These are phyloP conservation scores for Kandelia obovata DNA, from an alignment of 345 rosid genomes.

Conservation along the genomic window DNA sequence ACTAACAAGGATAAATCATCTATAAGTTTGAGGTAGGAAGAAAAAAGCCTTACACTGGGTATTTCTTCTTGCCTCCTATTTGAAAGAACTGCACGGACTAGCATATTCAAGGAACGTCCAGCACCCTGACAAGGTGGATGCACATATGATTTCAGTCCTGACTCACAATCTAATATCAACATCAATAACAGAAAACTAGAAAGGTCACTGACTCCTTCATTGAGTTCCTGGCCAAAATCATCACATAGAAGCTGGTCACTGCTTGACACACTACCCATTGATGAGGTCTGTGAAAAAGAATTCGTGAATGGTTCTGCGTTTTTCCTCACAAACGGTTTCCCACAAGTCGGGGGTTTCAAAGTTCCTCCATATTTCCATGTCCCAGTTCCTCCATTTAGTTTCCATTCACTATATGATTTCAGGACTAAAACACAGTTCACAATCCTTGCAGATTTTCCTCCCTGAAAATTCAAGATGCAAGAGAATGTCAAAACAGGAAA, in stretches of 20 bases:
- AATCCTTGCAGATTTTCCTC: constrained; percentile 29
- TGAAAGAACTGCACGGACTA: constrained; percentile 27
- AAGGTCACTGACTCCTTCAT: constrained; percentile 25
- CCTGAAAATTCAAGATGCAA: constrained; percentile 15
- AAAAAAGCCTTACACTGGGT: constrained; percentile 24
- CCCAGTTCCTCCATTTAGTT: constrained; percentile 26
- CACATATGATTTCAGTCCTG: background rate
- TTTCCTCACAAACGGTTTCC: constrained; percentile 25
- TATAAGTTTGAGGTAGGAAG: background rate
- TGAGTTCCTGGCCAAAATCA: constrained; percentile 8
- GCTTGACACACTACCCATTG: constrained; percentile 4
- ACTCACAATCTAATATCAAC: background rate
- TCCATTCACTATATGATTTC: constrained; percentile 35
- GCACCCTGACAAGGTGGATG: constrained; percentile 13
- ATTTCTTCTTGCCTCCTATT: constrained; percentile 30
- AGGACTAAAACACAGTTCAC: constrained; percentile 32
- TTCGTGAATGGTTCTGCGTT: constrained; percentile 14
- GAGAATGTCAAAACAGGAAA: background rate
- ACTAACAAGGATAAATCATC: background rate
- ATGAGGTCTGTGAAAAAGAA: constrained; percentile 14
- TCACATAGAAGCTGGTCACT: constrained; percentile 12
- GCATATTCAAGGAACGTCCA: constrained; percentile 21
- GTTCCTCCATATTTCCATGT: constrained; percentile 28
- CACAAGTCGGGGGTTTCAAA: constrained; percentile 11
- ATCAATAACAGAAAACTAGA: background rate